phyloP scores from a whole-genome alignment of 169 alveolate genomes.

The Sarcocystis neurona region DNA sequence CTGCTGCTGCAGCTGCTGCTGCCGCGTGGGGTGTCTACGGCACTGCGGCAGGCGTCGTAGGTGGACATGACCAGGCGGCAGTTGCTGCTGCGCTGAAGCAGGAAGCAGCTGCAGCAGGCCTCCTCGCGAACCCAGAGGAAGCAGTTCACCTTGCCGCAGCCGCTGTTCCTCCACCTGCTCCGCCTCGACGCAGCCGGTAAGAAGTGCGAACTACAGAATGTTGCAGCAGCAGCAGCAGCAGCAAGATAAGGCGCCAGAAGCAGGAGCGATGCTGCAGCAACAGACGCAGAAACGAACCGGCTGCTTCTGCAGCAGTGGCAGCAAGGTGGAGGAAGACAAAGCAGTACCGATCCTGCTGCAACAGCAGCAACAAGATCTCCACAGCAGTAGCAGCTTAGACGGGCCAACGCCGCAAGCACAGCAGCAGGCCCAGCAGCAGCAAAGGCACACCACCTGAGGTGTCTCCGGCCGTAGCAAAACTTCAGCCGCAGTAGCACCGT shows the following conservation, averaged over 20 bases:
- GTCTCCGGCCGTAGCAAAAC: background rate
- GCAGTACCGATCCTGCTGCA: background rate
- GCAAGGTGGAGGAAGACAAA: background rate
- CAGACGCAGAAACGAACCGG: background rate
- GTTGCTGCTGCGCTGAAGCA: too few species aligned
- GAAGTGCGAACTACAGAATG: too few species aligned
- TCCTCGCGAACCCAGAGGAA: too few species aligned
- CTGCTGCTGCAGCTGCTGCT: constrained; percentile 43
- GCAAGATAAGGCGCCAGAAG: background rate
- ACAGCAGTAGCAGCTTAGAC: background rate
- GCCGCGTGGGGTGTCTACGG: constrained; percentile 24
- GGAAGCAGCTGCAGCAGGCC: too few species aligned
- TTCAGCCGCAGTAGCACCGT: background rate
- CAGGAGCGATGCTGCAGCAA: background rate
- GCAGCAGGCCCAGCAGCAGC: constrained; percentile 41
- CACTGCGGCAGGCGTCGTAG: background rate
- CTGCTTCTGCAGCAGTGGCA: background rate
- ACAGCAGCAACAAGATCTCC: background rate
- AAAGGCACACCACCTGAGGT: background rate
- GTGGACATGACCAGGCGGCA: constrained; percentile 13
- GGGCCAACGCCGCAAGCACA: background rate
- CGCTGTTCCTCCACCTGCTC: too few species aligned
- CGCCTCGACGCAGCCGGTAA: too few species aligned
- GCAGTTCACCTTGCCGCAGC: too few species aligned
- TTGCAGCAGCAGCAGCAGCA: constrained; percentile 26